Evolutionary conservation across 2,329 filamentous ascomycete genomes (phyloP).

Genomic region (Penicillium corylophilum): DNA sequence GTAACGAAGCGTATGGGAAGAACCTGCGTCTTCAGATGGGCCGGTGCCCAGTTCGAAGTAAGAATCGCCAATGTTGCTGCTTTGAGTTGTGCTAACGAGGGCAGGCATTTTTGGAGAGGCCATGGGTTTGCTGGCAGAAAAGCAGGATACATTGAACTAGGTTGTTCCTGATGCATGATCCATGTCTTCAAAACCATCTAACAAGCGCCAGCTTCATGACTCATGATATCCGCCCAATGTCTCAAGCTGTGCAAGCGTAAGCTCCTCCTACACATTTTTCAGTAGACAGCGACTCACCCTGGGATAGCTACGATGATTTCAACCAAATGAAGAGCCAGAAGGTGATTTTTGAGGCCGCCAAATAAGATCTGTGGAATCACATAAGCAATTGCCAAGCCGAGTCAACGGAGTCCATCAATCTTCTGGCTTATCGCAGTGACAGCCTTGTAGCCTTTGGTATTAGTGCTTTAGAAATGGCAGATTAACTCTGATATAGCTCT

Average conservation of each 20-base stretch:
- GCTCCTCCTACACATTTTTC: no score
- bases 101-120: slow-evolving; percentile 61
- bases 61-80: background rate
- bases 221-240: slow-evolving; percentile 67
- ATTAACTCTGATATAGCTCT: no score
- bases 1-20: slow-evolving; percentile 63
- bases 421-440: no score
- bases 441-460: no score
- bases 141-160: slow-evolving; percentile 64
- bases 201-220: slow-evolving; percentile 64
- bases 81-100: background rate
- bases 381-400: background rate
- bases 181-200: slow-evolving; percentile 8
- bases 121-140: slow-evolving; percentile 60
- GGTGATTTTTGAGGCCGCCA: background rate
- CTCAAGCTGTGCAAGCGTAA: slow-evolving; percentile 58
- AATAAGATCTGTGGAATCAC: background rate
- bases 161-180: slow-evolving; percentile 18
- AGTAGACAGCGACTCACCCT: no score
- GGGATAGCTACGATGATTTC: background rate
- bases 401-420: no score
- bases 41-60: slow-evolving; percentile 62
- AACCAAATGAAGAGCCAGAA: background rate
- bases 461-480: no score
- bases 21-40: slow-evolving; percentile 73